A percentile compares a stretch with the other conserved stretches of the same genome.
Evolutionary conservation across 495 filamentous ascomycete species (phyloP).

Genomic region (Wilcoxina mikolae): DNA sequence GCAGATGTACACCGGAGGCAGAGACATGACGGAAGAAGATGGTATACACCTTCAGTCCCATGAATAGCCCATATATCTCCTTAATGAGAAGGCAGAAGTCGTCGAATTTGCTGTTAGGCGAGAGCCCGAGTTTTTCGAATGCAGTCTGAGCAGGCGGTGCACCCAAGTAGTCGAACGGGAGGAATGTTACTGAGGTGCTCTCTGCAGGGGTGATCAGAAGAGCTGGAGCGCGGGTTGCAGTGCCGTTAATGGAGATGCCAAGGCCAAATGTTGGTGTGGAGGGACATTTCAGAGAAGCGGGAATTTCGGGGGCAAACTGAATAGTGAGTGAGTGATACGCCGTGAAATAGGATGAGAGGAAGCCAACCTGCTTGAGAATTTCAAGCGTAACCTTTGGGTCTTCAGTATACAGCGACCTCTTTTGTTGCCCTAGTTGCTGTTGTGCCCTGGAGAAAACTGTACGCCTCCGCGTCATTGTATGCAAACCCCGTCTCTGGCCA

Average conservation of each 20-base stretch:
- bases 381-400: background rate
- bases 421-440: background rate
- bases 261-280: background rate
- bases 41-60: background rate
- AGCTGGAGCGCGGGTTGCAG: background rate
- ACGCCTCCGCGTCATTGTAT: background rate
- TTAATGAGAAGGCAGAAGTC: background rate
- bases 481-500: background rate
- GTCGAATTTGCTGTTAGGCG: background rate
- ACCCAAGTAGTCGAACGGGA: background rate
- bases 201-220: background rate
- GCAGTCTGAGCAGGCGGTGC: background rate
- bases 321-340: background rate
- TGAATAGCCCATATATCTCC: background rate
- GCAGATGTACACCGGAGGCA: background rate
- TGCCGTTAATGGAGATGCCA: background rate
- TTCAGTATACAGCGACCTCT: background rate
- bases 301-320: background rate
- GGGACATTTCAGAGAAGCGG: background rate
- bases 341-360: background rate
- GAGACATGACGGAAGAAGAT: background rate
- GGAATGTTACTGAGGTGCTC: background rate
- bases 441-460: background rate
- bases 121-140: background rate
- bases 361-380: background rate